These are phyloP conservation scores for Cyclotella atomus DNA, from an alignment of 108 stramenopile genomes.

Conservation along the genomic window DNA sequence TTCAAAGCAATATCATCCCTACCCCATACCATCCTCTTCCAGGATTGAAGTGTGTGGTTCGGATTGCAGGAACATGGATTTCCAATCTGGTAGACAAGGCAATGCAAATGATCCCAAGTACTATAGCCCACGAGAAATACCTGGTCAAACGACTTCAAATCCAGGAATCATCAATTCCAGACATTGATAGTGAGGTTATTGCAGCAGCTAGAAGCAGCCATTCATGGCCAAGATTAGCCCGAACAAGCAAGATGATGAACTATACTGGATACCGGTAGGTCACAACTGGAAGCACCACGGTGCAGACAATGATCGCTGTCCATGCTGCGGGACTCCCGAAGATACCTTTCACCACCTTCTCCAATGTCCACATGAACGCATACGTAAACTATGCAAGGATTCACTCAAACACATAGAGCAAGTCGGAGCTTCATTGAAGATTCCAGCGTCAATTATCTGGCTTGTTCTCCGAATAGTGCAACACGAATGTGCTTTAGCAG, in stretches of 20 bases:
- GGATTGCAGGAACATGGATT: neutral
- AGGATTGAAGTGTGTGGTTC: neutral
- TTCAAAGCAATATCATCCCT: neutral
- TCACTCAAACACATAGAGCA: neutral
- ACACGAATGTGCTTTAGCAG: neutral
- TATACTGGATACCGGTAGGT: conserved; percentile 1
- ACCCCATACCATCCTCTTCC: neutral
- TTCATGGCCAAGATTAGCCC: neutral
- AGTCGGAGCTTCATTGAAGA: neutral
- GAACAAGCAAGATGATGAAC: neutral
- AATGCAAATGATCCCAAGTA: neutral
- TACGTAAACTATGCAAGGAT: neutral
- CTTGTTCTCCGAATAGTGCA: neutral
- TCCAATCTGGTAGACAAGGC: neutral
- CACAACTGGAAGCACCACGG: neutral
- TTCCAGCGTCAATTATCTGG: neutral
- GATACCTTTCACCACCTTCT: neutral
- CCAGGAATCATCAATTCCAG: neutral
- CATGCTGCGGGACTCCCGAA: neutral
- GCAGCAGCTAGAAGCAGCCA: neutral
- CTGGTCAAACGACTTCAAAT: neutral
- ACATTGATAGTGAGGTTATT: neutral
- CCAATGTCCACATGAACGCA: neutral
- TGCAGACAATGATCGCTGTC: neutral
- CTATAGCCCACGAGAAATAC: neutral